phyloP scores from a whole-genome alignment of 768 basidiomycete genomes.

The Pleurotus salmoneostramineus region DNA sequence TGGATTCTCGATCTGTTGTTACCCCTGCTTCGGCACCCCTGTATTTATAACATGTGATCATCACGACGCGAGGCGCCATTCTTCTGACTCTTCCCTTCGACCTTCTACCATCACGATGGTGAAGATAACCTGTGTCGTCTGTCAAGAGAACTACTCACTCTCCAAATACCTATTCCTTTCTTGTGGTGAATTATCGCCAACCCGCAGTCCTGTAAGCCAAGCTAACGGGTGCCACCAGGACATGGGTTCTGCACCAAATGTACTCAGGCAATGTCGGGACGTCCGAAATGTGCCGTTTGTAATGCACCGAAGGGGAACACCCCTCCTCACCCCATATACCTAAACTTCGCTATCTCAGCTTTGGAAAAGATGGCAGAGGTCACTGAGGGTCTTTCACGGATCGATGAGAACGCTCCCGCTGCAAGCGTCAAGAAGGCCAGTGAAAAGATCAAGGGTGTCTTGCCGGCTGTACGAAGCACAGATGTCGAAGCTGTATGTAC shows the following conservation, averaged over 20 bases:
- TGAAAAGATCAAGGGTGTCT: background rate
- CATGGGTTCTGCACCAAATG: conserved; percentile 1
- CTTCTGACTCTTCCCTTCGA: background rate
- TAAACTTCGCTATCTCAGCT: background rate
- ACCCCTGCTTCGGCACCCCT: too few species aligned
- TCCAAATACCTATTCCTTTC: conserved; percentile 1
- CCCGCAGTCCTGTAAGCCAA: background rate
- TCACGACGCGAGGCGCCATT: too few species aligned
- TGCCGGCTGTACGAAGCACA: background rate
- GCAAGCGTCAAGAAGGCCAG: background rate
- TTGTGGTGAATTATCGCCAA: background rate
- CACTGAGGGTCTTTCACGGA: background rate
- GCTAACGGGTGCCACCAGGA: background rate
- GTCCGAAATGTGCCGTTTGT: background rate
- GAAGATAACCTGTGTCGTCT: conserved; percentile 2
- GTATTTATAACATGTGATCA: too few species aligned
- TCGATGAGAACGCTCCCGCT: background rate
- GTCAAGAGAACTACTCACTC: background rate
- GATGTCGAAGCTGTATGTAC: background rate
- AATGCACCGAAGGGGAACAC: background rate
- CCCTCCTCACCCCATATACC: background rate
- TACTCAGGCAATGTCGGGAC: background rate
- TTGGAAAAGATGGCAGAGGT: conserved; percentile 4
- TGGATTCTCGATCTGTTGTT: too few species aligned
- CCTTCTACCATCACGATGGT: background rate